Conservation (phyloP, 163 green algal species). For the Chlorella variabilis region DNA sequence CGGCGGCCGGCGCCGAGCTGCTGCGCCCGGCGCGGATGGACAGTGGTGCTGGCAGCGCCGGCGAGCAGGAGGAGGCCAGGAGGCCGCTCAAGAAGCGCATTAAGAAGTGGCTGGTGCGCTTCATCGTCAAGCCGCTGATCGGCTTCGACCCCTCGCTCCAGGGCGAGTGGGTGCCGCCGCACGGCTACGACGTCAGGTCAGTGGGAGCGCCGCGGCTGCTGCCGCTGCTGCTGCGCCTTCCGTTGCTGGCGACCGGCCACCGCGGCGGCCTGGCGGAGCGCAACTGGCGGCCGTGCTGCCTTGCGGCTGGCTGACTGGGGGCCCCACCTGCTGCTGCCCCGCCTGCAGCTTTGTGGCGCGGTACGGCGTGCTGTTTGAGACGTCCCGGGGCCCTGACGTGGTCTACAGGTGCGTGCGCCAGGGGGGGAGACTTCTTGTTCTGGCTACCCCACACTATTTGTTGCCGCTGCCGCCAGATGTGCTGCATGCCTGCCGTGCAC, state of each 20-base stretch:
- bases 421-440: no score
- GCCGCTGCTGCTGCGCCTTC: no score
- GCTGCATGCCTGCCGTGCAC: no score
- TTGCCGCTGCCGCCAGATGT: no score
- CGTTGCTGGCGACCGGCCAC: no score
- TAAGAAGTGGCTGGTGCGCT: neutral
- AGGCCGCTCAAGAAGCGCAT: neutral
- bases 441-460: no score
- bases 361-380: constrained; percentile 31
- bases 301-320: no score
- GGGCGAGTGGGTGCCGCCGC: constrained; percentile 3
- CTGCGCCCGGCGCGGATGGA: neutral
- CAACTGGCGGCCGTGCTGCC: no score
- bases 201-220: neutral
- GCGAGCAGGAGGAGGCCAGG: neutral
- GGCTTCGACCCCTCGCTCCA: neutral
- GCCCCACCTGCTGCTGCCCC: no score
- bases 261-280: no score
- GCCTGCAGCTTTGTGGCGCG: constrained; percentile 18
- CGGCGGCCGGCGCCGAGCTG: neutral
- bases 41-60: neutral
- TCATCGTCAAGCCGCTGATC: constrained; percentile 1
- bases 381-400: neutral
- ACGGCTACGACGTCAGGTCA: constrained; percentile 11
- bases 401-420: constrained; percentile 11